Percentiles rank a stretch among this genome's conserved stretches.
Evolutionary conservation across 495 filamentous ascomycete species (phyloP).

Genomic region (Aspergillus nanangensis): DNA sequence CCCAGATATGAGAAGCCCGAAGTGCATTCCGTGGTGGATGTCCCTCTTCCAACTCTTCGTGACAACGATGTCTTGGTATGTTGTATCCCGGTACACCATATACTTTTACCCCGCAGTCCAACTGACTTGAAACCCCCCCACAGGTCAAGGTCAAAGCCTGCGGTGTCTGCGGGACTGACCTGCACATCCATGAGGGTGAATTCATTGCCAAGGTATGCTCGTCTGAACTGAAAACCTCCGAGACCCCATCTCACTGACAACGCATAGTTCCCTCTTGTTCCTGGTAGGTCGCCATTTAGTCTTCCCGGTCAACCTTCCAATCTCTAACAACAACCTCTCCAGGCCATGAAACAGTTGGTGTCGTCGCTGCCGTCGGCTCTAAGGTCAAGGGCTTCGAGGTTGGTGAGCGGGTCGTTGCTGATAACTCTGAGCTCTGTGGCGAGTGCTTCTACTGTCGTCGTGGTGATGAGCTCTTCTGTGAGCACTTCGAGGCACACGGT

Average conservation of each 20-base stretch:
- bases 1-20: conserved; percentile 59
- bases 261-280: conserved; percentile 51
- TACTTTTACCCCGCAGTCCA: background rate
- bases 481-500: conserved; percentile 64
- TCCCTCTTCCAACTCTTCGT: conserved; percentile 55
- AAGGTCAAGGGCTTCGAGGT: conserved; percentile 59
- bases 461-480: conserved; percentile 64
- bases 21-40: conserved; percentile 53
- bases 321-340: background rate
- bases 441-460: conserved; percentile 72
- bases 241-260: background rate
- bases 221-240: background rate
- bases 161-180: conserved; percentile 64
- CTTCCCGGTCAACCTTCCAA: conserved; percentile 1
- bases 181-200: conserved; percentile 64
- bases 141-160: conserved; percentile 57
- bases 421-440: conserved; percentile 59
- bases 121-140: background rate
- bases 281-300: conserved; percentile 20
- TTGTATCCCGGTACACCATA: background rate
- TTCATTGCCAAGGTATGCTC: conserved; percentile 53
- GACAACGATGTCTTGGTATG: conserved; percentile 55
- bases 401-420: conserved; percentile 60
- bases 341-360: conserved; percentile 46
- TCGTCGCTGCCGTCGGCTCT: conserved; percentile 49